A percentile compares a stretch with the other conserved stretches of the same genome.
Conservation (phyloP, 1,139 yeast genomes). For the Zygoascus meyerae region DNA sequence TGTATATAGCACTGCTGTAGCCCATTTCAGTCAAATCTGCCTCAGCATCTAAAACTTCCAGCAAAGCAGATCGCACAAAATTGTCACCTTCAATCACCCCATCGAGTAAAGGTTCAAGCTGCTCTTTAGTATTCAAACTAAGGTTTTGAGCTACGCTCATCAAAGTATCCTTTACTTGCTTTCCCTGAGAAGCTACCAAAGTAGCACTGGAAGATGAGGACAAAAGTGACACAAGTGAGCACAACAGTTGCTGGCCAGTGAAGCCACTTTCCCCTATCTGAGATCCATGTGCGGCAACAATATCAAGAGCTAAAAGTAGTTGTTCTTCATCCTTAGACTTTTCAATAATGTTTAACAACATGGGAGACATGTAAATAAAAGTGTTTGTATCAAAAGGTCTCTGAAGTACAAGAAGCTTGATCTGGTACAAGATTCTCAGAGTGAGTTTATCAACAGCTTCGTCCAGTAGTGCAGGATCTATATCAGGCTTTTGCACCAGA, state of each 20-base stretch:
- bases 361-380: conserved; percentile 68
- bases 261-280: conserved; percentile 59
- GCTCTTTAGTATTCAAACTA: conserved; percentile 54
- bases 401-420: conserved; percentile 71
- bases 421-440: conserved; percentile 64
- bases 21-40: conserved; percentile 61
- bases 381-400: conserved; percentile 63
- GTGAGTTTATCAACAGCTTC: conserved; percentile 52
- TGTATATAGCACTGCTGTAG: conserved; percentile 53
- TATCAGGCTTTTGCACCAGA: neutral
- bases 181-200: conserved; percentile 71
- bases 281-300: conserved; percentile 70
- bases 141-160: conserved; percentile 71
- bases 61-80: conserved; percentile 69
- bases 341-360: conserved; percentile 50
- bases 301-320: conserved; percentile 67
- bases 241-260: conserved; percentile 59
- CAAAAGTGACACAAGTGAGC: conserved; percentile 52
- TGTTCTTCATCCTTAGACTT: conserved; percentile 64
- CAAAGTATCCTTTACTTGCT: conserved; percentile 77
- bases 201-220: conserved; percentile 17
- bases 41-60: conserved; percentile 83
- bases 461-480: conserved; percentile 26
- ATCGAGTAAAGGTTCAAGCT: conserved; percentile 54
- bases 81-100: conserved; percentile 56